phyloP scores from a whole-genome alignment of 1,284 basidiomycete species.

The Grifola frondosa region DNA sequence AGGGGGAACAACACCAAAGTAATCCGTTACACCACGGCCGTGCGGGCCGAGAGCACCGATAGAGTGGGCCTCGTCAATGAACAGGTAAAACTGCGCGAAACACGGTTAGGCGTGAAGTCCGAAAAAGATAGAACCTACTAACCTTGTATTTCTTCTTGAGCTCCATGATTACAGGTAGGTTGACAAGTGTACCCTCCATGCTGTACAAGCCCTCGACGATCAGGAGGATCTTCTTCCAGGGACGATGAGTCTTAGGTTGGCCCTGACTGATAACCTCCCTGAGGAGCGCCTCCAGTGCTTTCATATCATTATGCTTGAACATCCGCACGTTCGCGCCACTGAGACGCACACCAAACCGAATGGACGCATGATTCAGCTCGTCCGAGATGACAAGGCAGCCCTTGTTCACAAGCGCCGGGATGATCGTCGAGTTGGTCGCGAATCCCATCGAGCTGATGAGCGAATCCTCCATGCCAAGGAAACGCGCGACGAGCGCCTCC shows the following conservation, averaged over 20 bases:
- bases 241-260: conserved; percentile 94
- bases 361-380: conserved; percentile 95
- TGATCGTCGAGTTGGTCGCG: conserved; percentile 95
- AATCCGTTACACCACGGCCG: conserved; percentile 94
- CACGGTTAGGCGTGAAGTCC: conserved; percentile 5
- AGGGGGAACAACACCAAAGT: conserved; percentile 89
- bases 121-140: conserved; percentile 14
- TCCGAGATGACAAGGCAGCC: conserved; percentile 97
- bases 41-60: conserved; percentile 93
- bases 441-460: conserved; percentile 96
- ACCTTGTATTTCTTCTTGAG: conserved; percentile 98
- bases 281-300: conserved; percentile 77
- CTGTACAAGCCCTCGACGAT: conserved; percentile 96
- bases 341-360: conserved; percentile 89
- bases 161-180: conserved; percentile 82
- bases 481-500: conserved; percentile 88
- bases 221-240: conserved; percentile 98
- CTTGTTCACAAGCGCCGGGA: conserved; percentile 89
- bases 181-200: conserved; percentile 95
- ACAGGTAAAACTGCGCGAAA: conserved; percentile 82
- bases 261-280: conserved; percentile 95
- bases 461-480: conserved; percentile 87
- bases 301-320: conserved; percentile 98
- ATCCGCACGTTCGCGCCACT: conserved; percentile 89
- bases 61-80: conserved; percentile 97